Evolutionary conservation across 2,329 filamentous ascomycete species (phyloP), one percentile per base, ranked within the genome.

Genomic region (Leptographium lundbergii): DNA sequence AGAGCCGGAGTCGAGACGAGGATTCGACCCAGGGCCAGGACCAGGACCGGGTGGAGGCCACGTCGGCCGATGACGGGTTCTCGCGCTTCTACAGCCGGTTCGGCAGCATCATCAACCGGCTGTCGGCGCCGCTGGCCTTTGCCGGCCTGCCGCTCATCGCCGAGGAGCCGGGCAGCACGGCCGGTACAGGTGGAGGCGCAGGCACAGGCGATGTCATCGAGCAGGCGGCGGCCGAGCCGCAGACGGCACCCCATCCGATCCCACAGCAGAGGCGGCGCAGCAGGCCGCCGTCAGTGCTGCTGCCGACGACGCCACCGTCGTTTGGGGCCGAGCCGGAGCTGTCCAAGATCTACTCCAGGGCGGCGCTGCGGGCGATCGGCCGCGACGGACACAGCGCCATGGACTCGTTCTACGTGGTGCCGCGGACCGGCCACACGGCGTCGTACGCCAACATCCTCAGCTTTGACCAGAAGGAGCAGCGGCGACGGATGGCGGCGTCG

Each of bases 321-420:
- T 60, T 69, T 32, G 62, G 67, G 29, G 70, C 75, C 1, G 85
- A 89, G 22, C 88, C 90, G 0, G 91, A 97, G 65, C 80, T 96
- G 29, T 85, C 83, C 65, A 88, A 86, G 61, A 82, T 95, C 34
- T 95, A 95, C 70, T 96, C 91, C 48, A 85, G 84, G 64, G 90
- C 92, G 14, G 89, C 92, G 4, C 79, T 97, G 58, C 82, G 86
- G 57, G 89, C 91, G 0, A 79, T 96, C 50, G 80, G 84, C 24
- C 85, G 88, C 59, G 85, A 86, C 34, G 83, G 82, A 0, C 79
- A 85, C 19, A 55, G 57, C 48, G 75, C 81, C 19, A 81, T 79
- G 60, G 88, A 88, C 66, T 94, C 88, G 10, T 99, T 99, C 74
- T 97, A 96, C 69, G 88, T 97, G 1, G 94, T 99, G 1, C 94